Evolutionary conservation across 495 filamentous ascomycete species (phyloP), one percentile per base, ranked within the genome.

Genomic region (Xylaria scruposa): DNA sequence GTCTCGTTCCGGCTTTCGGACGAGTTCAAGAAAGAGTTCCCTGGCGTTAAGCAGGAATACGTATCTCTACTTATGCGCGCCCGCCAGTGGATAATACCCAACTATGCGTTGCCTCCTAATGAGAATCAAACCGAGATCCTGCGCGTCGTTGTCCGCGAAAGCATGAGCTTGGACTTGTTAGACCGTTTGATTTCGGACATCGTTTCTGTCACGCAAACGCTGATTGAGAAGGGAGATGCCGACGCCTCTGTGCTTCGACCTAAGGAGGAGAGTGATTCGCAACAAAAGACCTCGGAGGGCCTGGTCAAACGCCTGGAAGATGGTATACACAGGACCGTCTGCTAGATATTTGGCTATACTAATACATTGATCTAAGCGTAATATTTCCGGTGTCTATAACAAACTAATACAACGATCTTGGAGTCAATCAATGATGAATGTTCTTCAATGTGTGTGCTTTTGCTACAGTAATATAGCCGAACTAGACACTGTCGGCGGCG

Each of bases 51-150:
- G 80, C 91, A 93, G 78, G 87, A 87, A 53, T 85, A 83, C 15
- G 82, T 93, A n/a, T 90, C 87, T 44, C 87, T 90, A 2, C 78
- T 93, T 36, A 75, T 93, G 73, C 83, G 91, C 19, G 88, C 88
- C 7, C 90, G 90, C 69, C 91, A 92, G 79, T 93, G 92, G 81
- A 93, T 93, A 72, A 90, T 94, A 72, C 91, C 91, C 36, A 93
- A 92, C 81, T 93, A 93, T 75, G 87, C 90, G 4, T 82, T 93
- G 8, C 91, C 92, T 21, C 91, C 91, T 5, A 85, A 82, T 38
- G 87, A 88, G 74, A 84, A 89, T 4, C 81, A 85, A 33, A 91
- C 84, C 3, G 91, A 93, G 78, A 93, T 93, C 72, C 76, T 93
- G 70, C 82, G 92, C 4, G 86, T 93, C 12, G 91, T 93, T 1